Conservation (phyloP, 2,329 filamentous ascomycete genomes). For the Claviceps sp. region DNA sequence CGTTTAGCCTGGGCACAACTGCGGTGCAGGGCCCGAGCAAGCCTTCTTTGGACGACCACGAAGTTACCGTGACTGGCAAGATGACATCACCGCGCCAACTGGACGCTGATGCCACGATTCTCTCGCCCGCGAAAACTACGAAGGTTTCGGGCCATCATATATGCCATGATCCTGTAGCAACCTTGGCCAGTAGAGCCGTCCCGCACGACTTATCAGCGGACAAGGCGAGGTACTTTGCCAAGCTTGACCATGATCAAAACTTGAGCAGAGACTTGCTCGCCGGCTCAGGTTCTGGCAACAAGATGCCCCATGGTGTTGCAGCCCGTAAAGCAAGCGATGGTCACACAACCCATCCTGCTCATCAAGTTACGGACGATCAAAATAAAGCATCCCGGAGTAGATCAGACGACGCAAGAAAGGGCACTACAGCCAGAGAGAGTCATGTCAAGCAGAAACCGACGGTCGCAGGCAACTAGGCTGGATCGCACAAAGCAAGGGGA, state of each 20-base stretch:
- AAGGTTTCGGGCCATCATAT: conserved; percentile 4
- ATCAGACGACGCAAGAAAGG: not conserved
- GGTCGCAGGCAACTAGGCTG: not conserved
- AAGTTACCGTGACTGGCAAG: conserved; percentile 2
- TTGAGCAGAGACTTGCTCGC: conserved; percentile 4
- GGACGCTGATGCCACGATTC: conserved; percentile 2
- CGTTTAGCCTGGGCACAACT: not conserved
- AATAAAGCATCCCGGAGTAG: not conserved
- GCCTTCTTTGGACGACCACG: conserved; percentile 6
- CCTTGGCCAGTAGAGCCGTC: not conserved
- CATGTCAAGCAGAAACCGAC: not conserved
- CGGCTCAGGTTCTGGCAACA: not conserved
- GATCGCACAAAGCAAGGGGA: not conserved
- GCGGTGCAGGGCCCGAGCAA: not conserved
- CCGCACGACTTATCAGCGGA: conserved; percentile 4
- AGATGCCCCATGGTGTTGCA: conserved; percentile 3
- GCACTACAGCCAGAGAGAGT: not conserved
- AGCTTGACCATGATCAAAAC: conserved; percentile 1
- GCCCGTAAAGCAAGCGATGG: conserved; percentile 1
- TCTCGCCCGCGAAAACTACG: not conserved
- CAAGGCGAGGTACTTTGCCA: not conserved
- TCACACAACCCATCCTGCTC: not conserved
- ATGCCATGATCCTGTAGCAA: conserved; percentile 3
- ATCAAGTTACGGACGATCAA: conserved; percentile 5
- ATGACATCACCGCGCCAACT: conserved; percentile 4